A percentile compares a stretch with the other conserved stretches of the same genome.
These are phyloP conservation scores for Barnettozyma populi DNA, from an alignment of 805 yeast genomes.

Conservation along the genomic window DNA sequence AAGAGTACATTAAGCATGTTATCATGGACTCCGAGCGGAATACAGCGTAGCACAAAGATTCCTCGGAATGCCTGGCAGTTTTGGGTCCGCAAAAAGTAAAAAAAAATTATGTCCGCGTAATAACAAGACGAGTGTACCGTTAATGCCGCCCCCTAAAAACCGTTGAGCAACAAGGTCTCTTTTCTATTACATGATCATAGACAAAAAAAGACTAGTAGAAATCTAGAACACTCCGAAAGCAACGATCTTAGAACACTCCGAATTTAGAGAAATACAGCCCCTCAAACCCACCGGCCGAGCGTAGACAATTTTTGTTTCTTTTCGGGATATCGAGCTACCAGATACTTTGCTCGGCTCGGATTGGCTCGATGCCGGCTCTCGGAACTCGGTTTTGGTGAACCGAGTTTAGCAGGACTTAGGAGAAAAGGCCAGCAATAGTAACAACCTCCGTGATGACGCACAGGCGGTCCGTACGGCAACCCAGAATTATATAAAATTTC, in stretches of 20 bases:
- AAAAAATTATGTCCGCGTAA: neutral
- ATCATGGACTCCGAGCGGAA: too few species aligned
- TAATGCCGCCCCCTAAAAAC: neutral
- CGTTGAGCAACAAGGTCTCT: neutral
- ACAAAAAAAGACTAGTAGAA: too few species aligned
- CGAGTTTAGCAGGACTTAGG: neutral
- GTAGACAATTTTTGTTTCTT: too few species aligned
- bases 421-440: neutral
- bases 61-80: too few species aligned
- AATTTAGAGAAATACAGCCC: too few species aligned
- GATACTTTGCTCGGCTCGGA: neutral
- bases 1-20: too few species aligned
- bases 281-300: neutral
- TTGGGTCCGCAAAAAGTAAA: too few species aligned
- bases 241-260: neutral
- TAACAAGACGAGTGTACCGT: neutral
- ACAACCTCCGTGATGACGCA: neutral
- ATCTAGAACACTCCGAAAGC: neutral
- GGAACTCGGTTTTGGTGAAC: neutral
- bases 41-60: too few species aligned
- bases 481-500: neutral
- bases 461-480: neutral
- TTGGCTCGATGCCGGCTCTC: neutral
- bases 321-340: neutral
- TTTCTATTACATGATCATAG: too few species aligned